Conservation (phyloP, 148 eudicot genomes). For the Vaccinium corymbosum region DNA sequence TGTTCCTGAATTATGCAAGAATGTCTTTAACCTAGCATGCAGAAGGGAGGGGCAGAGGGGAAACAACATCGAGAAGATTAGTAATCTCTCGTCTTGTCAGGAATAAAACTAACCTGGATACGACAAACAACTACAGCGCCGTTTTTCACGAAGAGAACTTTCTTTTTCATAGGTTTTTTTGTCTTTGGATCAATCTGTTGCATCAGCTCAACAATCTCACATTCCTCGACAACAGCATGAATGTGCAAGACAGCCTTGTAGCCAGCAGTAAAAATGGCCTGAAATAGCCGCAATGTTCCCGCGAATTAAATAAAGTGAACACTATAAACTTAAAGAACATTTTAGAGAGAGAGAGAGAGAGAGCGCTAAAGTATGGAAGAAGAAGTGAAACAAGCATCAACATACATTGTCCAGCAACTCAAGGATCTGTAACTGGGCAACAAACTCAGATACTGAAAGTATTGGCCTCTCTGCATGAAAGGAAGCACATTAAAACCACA, state of each 20-base stretch:
- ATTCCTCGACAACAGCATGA: conserved; percentile 90
- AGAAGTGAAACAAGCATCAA: neutral
- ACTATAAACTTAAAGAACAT: neutral
- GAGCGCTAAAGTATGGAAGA: neutral
- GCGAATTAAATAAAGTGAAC: neutral
- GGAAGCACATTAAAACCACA: neutral
- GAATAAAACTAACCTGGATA: conserved; percentile 54
- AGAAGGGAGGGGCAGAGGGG: too few species aligned
- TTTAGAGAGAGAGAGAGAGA: neutral
- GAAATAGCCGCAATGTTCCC: neutral
- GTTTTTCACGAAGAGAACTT: conserved; percentile 77
- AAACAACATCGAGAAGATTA: neutral
- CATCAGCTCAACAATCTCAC: conserved; percentile 83
- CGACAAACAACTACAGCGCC: conserved; percentile 78
- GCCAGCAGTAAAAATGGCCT: conserved; percentile 96
- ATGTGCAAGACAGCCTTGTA: conserved; percentile 93
- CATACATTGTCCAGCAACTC: conserved; percentile 93
- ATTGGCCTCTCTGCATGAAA: conserved; percentile 72
- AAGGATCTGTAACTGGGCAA: conserved; percentile 78
- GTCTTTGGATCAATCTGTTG: conserved; percentile 82
- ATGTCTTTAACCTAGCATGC: neutral
- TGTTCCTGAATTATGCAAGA: neutral
- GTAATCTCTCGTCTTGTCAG: neutral
- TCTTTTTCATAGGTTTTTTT: conserved; percentile 70
- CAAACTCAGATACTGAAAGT: conserved; percentile 61